Evolutionary conservation across 2,329 filamentous ascomycete genomes (phyloP), one percentile per base, ranked within the genome.

Genomic region (Botrytis aclada): DNA sequence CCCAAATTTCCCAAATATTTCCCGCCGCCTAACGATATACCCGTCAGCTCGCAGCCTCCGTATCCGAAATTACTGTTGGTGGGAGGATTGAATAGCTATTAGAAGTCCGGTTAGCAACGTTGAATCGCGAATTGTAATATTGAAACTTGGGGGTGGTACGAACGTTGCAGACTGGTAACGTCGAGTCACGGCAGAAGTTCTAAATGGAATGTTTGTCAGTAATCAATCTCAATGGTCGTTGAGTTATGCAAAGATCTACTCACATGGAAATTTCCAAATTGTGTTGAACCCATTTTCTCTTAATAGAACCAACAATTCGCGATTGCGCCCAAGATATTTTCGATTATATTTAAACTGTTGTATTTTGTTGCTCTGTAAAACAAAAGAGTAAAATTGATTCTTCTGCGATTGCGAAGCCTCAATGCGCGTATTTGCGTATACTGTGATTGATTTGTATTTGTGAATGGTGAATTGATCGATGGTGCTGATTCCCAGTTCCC

Each of bases 111-210:
- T 78, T 75, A 77, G 75, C 54, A 74, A 65, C 62, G 51, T 58
- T 63, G 39, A 54, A 69, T 70, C 32, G 56, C 43, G 71, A 70
- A 61, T 58, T 58, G 56, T 65, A 60, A 43, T 6, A n/a, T 25
- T 67, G 60, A 71, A 62, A 61, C 37, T 41, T 47, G 63, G 67
- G 56, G 58, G 70, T 74, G 29, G 77, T 56, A 88, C 91, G 79
- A 87, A 95, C 92, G 87, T 95, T 95, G 86, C 93, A 96, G 79
- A 95, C 86, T 71, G 93, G 93, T 79, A 95, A 86, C 73, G 92
- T 95, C 79, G 93, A 93, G 84, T 95, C 92, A 81, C 88, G 91
- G 86, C 93, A 96, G 82, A 96, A 95, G 81, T 92, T 85, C 92
- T 95, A 80, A 65, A 70, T 60, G 74, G 77, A 74, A 69, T 22